A percentile compares a stretch with the other conserved stretches of the same genome.
Conservation (phyloP, 2,329 filamentous ascomycete species). For the Diaporthe citriasiana region DNA sequence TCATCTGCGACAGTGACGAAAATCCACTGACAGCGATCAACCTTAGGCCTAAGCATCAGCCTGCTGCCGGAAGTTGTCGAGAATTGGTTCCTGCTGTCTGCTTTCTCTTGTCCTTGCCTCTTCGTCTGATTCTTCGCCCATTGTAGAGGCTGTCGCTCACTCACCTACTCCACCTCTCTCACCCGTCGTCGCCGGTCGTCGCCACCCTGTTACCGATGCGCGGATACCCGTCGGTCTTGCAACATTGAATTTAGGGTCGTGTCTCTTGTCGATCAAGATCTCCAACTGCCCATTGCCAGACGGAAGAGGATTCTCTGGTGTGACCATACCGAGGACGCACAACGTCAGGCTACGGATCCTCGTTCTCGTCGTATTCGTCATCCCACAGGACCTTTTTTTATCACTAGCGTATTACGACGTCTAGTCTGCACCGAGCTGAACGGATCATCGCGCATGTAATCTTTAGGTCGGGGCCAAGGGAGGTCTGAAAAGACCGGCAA, state of each 20-base stretch:
- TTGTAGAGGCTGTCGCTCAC: constrained; percentile 5
- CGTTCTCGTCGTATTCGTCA: constrained; percentile 41
- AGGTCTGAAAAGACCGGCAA: constrained; percentile 29
- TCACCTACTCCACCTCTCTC: constrained; percentile 4
- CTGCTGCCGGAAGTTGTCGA: constrained; percentile 14
- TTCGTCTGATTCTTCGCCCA: constrained; percentile 13
- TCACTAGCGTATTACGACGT: constrained; percentile 34
- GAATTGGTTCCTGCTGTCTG: not conserved
- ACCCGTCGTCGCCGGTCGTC: constrained; percentile 23
- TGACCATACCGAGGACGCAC: constrained; percentile 25
- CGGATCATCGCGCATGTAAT: constrained; percentile 46
- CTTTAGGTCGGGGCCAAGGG: constrained; percentile 36
- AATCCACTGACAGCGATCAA: constrained; percentile 34
- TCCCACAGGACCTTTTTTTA: constrained; percentile 25
- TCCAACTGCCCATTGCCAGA: constrained; percentile 5
- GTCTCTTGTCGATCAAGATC: constrained; percentile 32
- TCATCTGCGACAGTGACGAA: constrained; percentile 4
- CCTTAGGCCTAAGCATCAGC: constrained; percentile 12
- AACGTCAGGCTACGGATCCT: constrained; percentile 30
- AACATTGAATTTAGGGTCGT: constrained; percentile 13
- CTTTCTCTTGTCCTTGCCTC: not conserved
- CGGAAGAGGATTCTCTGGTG: constrained; percentile 1
- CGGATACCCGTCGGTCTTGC: constrained; percentile 14
- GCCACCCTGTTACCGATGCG: constrained; percentile 3
- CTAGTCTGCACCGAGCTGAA: constrained; percentile 30